These are phyloP conservation scores for Claviceps lovelessii DNA, from an alignment of 2,329 filamentous ascomycete species.

Conservation along the genomic window DNA sequence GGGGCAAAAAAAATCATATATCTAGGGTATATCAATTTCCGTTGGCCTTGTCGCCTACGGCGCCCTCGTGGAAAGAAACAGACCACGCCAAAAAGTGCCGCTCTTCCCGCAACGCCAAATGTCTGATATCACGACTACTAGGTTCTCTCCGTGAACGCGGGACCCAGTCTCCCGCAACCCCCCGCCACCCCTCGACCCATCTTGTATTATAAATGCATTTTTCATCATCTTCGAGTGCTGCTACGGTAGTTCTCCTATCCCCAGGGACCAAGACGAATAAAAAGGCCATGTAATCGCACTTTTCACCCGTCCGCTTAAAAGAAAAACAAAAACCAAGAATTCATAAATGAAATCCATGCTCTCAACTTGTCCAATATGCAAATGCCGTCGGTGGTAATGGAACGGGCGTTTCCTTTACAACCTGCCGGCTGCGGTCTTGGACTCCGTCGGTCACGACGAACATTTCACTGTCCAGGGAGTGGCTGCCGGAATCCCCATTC, in stretches of 20 bases:
- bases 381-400: neutral
- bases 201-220: neutral
- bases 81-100: neutral
- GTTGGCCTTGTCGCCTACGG: neutral
- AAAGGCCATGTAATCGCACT: too few relatives aligned
- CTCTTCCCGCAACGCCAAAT: neutral
- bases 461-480: constrained; percentile 8
- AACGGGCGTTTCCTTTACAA: neutral
- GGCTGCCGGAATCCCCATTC: neutral
- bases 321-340: too few relatives aligned
- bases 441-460: constrained; percentile 10
- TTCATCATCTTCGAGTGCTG: neutral
- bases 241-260: neutral
- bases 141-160: too few relatives aligned
- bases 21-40: neutral
- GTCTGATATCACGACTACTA: neutral
- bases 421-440: neutral
- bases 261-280: too few relatives aligned
- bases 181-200: too few relatives aligned
- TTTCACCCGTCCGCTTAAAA: neutral
- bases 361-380: neutral
- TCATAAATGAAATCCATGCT: neutral
- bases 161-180: too few relatives aligned
- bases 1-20: neutral
- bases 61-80: neutral